A percentile compares a stretch with the other conserved stretches of the same genome.
Evolutionary conservation across 108 stramenopile genomes (phyloP).

Genomic region (Conticribra guillardii): DNA sequence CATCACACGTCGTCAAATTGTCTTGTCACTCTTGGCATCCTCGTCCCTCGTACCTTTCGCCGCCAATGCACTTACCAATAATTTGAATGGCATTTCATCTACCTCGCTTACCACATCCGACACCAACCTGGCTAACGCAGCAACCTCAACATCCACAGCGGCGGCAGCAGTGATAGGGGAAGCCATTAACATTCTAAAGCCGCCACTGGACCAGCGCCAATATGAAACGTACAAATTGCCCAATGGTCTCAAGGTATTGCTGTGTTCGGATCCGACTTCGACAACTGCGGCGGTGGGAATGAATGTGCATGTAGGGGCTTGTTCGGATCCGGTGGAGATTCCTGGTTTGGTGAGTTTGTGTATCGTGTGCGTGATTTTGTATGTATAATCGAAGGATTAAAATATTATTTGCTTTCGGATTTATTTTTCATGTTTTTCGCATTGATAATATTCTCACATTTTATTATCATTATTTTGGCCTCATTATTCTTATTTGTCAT

Average conservation of each 20-base stretch:
- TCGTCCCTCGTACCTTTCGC: conserved; percentile 20
- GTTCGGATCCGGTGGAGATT: conserved; percentile 82
- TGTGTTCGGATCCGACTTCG: conserved; percentile 86
- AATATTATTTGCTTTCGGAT: no score
- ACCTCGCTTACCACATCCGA: not conserved
- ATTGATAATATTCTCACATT: not conserved
- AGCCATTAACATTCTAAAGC: conserved; percentile 55
- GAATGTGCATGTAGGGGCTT: conserved; percentile 92
- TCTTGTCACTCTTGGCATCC: conserved; percentile 59
- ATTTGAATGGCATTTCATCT: not conserved
- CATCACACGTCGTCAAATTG: conserved; percentile 49
- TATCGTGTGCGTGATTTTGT: no score
- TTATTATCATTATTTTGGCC: not conserved
- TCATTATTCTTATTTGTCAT: not conserved
- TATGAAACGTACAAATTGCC: conserved; percentile 61
- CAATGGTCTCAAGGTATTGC: conserved; percentile 72
- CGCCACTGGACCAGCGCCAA: conserved; percentile 72
- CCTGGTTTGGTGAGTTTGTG: conserved; percentile 92
- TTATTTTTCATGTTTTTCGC: not conserved
- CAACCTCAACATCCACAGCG: conserved; percentile 2
- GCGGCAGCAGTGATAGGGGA: not conserved
- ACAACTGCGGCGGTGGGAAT: conserved; percentile 86
- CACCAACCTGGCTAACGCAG: conserved; percentile 6
- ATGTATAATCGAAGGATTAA: no score
- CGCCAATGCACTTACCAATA: not conserved